A percentile compares a stretch with the other conserved stretches of the same genome.
Evolutionary conservation across 768 basidiomycete species (phyloP).

Genomic region (Psilocybe tampanensis): DNA sequence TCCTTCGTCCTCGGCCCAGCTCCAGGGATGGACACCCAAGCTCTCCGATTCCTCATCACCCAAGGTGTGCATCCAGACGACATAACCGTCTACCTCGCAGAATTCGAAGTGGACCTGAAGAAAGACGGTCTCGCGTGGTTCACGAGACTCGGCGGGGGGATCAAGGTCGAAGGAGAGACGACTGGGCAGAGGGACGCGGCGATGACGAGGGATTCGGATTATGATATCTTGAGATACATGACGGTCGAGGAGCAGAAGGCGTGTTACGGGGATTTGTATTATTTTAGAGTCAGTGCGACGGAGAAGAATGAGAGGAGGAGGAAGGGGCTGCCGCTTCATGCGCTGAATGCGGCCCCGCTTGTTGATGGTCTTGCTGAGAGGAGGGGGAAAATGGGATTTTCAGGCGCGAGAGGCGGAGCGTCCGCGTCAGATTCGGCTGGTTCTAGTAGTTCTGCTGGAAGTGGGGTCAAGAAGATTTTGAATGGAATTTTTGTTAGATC

Average conservation of each 20-base stretch:
- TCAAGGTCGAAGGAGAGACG: constrained; percentile 20
- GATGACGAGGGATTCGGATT: constrained; percentile 28
- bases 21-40: constrained; percentile 23
- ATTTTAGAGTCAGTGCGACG: constrained; percentile 23
- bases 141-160: constrained; percentile 18
- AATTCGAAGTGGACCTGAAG: constrained; percentile 16
- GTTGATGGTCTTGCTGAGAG: constrained; percentile 1
- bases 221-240: constrained; percentile 28
- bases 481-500: not conserved
- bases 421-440: no score
- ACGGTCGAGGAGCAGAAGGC: constrained; percentile 23
- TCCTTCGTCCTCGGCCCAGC: constrained; percentile 28
- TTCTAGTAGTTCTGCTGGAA: no score
- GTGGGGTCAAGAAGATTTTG: not conserved
- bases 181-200: constrained; percentile 24
- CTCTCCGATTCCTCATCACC: constrained; percentile 23
- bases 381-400: not conserved
- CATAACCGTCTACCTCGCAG: constrained; percentile 25
- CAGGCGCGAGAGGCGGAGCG: no score
- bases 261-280: constrained; percentile 23
- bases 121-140: constrained; percentile 12
- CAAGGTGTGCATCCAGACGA: constrained; percentile 15
- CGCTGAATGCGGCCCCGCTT: no score
- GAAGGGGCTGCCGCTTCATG: constrained; percentile 18
- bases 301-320: constrained; percentile 28